Base-by-base conservation (phyloP, 164 flowering plant genomes). In the Paratinospora sagittata region DNA sequence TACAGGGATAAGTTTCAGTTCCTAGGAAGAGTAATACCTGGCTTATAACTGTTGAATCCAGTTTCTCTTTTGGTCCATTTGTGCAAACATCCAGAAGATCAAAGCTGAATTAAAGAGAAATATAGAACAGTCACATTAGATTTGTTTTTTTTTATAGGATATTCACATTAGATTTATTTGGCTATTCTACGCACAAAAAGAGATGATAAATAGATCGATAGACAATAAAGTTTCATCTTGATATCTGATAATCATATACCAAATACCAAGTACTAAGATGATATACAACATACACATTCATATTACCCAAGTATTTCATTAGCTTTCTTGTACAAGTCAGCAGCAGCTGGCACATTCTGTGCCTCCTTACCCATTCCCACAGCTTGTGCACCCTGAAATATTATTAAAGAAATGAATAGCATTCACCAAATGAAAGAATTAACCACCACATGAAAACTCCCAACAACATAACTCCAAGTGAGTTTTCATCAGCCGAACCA, bases 361-460 rank as follows among this genome's bases (percentile, higher is more conserved):
- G 90, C 92, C 73, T 90, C 98, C 65, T 74, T 78, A 60, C 99
- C 99, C 99, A 93, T 96, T 65, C 99, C 99, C 76, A 91, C 90
- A 55, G 97, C 89, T 87, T 96, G 99, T 69, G 99, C 99, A 77
- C 99, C 99, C 99, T 96, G 84, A 76, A 76, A 75, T 23, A 77
- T 55, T 23, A 27, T 9, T 75, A 41, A 13, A 16, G 27, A 57
- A 67, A 27, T 0, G 58, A 12, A 21, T 0, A 19, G 45, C 30
- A 61, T 27, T 21, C 10, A 11, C 21, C 24, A 71, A 12, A 47
- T 9, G 11, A 7, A 23, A 64, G 21, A 61, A 61, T 23, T 21
- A 49, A 14, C 6, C 66, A 7, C 24, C 27, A 24, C 34, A 63
- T 24, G 23, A 21, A 11, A 45, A 19, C 21, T 19, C 21, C 52